These are phyloP conservation scores for Edaphochlamys debaryana DNA, from an alignment of 139 green algal genomes.

Conservation along the genomic window DNA sequence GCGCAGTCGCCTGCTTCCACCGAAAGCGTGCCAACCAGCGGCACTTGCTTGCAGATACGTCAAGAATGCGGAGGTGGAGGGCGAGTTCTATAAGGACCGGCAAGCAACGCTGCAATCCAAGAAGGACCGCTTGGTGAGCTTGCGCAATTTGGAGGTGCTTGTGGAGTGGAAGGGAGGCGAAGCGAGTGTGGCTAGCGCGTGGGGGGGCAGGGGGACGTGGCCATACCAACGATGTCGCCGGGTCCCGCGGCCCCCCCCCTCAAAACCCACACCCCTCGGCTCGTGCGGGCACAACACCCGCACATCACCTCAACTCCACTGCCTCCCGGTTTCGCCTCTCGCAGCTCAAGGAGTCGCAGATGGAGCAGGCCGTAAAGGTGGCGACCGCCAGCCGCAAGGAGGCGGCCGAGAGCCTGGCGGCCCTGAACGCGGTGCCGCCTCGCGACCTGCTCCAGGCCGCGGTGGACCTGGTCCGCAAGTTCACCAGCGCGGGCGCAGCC, in stretches of 20 bases:
- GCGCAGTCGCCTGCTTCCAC: too few relatives aligned
- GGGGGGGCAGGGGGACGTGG: too few relatives aligned
- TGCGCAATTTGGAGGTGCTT: too few relatives aligned
- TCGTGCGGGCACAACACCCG: too few relatives aligned
- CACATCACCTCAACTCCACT: too few relatives aligned
- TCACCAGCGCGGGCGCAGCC: slow-evolving; percentile 52
- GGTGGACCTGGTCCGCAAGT: slow-evolving; percentile 42
- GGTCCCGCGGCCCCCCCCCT: too few relatives aligned
- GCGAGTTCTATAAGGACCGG: slow-evolving; percentile 50
- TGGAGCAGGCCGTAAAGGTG: slow-evolving; percentile 15
- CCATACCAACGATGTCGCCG: too few relatives aligned
- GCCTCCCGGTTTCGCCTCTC: too few relatives aligned
- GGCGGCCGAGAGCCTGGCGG: slow-evolving; percentile 39
- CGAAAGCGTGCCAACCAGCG: too few relatives aligned
- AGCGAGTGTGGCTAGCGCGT: too few relatives aligned
- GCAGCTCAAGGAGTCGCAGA: slow-evolving; percentile 17
- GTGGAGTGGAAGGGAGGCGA: too few relatives aligned
- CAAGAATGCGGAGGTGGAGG: slow-evolving; percentile 59
- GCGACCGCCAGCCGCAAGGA: slow-evolving; percentile 17
- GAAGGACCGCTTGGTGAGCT: slow-evolving; percentile 48
- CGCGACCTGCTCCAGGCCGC: slow-evolving; percentile 45
- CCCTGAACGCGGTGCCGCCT: slow-evolving; percentile 31
- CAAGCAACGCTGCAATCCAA: slow-evolving; percentile 36
- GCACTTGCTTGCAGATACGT: slow-evolving; percentile 64
- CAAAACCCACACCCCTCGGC: too few relatives aligned